These are phyloP conservation scores for Aurinia saxatilis DNA, from an alignment of 345 rosid species.

Conservation along the genomic window DNA sequence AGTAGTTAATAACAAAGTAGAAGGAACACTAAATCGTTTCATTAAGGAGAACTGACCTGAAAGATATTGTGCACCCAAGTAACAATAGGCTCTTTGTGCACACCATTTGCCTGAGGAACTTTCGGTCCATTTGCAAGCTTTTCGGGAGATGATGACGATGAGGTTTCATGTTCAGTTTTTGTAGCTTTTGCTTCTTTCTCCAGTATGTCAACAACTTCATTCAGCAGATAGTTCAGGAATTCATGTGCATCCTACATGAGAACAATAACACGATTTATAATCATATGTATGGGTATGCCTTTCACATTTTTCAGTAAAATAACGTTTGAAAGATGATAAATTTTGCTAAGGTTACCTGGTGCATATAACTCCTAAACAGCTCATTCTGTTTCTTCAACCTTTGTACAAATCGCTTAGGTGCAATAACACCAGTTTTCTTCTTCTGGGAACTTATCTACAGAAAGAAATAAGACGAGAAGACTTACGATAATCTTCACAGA, in stretches of 20 bases:
- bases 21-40: background rate
- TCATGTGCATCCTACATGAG: slow-evolving; percentile 93
- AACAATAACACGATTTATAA: background rate
- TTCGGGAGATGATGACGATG: slow-evolving; percentile 60
- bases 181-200: slow-evolving; percentile 92
- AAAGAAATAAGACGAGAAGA: background rate
- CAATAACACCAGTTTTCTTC: slow-evolving; percentile 99
- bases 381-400: slow-evolving; percentile 99
- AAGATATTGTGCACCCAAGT: slow-evolving; percentile 99
- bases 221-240: slow-evolving; percentile 89
- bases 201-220: slow-evolving; percentile 95
- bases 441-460: slow-evolving; percentile 90
- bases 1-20: background rate
- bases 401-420: slow-evolving; percentile 96
- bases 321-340: background rate
- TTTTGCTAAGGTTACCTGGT: slow-evolving; percentile 54
- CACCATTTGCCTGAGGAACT: slow-evolving; percentile 61
- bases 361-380: slow-evolving; percentile 98
- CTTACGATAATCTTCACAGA: background rate
- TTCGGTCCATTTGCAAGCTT: slow-evolving; percentile 72
- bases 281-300: background rate
- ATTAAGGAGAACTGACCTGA: slow-evolving; percentile 48
- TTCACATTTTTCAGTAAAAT: background rate
- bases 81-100: slow-evolving; percentile 76
- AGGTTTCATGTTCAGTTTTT: slow-evolving; percentile 59